Evolutionary conservation across 768 basidiomycete species (phyloP).

Genomic region (Cubamyces lactineus): DNA sequence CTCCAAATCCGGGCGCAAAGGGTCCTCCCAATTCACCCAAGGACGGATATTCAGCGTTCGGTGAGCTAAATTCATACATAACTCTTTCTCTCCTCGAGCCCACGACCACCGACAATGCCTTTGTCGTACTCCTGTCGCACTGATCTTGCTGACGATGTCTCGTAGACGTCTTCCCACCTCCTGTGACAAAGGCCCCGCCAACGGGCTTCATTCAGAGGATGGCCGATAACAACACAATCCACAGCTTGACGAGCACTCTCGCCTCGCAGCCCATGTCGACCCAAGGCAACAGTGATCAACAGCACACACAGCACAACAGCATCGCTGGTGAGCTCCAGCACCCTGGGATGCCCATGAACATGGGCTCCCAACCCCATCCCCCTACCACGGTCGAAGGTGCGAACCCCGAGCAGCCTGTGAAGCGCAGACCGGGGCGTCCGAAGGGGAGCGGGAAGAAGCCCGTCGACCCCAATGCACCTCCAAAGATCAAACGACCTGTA

Average conservation of each 20-base stretch:
- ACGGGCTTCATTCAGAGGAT: neutral
- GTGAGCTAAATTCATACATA: slow-evolving; percentile 25
- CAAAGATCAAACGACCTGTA: slow-evolving; percentile 76
- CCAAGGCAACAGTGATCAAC: slow-evolving; percentile 17
- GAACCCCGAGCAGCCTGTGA: slow-evolving; percentile 43
- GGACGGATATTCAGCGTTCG: slow-evolving; percentile 13
- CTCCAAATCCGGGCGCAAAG: slow-evolving; percentile 22
- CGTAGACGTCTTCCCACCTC: neutral
- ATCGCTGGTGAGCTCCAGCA: slow-evolving; percentile 17
- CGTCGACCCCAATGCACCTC: slow-evolving; percentile 40
- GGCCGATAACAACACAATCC: slow-evolving; percentile 27
- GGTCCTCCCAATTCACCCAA: slow-evolving; percentile 7
- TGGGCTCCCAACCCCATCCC: slow-evolving; percentile 18
- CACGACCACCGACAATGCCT: slow-evolving; percentile 2
- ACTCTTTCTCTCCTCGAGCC: neutral
- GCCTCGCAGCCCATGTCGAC: slow-evolving; percentile 22
- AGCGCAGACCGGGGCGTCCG: slow-evolving; percentile 76
- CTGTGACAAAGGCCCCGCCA: neutral
- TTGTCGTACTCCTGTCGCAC: neutral
- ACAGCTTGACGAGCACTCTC: slow-evolving; percentile 28
- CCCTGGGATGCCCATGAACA: slow-evolving; percentile 11
- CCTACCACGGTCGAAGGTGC: slow-evolving; percentile 15
- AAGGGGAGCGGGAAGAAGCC: slow-evolving; percentile 81
- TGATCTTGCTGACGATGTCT: slow-evolving; percentile 7
- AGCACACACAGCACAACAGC: slow-evolving; percentile 14